These are phyloP conservation scores for Pterocarpus macrocarpus DNA, from an alignment of 306 rosid genomes.

Conservation along the genomic window DNA sequence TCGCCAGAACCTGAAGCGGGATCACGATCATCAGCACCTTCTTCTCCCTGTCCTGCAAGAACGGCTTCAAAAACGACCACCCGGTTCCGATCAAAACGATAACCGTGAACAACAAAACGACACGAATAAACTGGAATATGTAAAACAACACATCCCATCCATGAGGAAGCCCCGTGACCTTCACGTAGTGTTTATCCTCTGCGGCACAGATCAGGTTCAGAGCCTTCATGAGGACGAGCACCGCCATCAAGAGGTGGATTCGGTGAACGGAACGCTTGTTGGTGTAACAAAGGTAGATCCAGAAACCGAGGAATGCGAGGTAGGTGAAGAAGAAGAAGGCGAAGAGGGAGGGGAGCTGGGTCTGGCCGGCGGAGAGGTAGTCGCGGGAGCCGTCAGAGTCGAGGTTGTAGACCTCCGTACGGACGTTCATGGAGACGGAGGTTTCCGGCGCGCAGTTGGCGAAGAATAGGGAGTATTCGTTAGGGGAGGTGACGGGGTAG, in stretches of 20 bases:
- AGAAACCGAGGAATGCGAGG: constrained; percentile 63
- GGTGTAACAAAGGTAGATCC: constrained; percentile 62
- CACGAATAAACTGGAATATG: constrained; percentile 89
- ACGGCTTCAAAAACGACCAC: constrained; percentile 89
- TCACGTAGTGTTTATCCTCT: constrained; percentile 86
- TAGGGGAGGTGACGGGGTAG: constrained; percentile 73
- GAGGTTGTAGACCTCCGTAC: constrained; percentile 74
- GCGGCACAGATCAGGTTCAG: constrained; percentile 86
- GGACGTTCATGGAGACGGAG: constrained; percentile 79
- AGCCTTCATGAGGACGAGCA: constrained; percentile 72
- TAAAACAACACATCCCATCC: constrained; percentile 96
- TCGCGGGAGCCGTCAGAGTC: constrained; percentile 67
- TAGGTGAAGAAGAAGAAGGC: constrained; percentile 65
- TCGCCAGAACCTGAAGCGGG: constrained; percentile 93
- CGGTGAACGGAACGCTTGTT: constrained; percentile 73
- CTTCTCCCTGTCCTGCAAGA: constrained; percentile 90
- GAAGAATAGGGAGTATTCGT: constrained; percentile 86
- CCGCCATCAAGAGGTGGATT: constrained; percentile 82
- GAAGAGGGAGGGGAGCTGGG: constrained; percentile 78
- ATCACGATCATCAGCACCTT: constrained; percentile 95
- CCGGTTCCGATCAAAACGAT: constrained; percentile 93
- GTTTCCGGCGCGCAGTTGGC: constrained; percentile 86
- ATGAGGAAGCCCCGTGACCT: constrained; percentile 86
- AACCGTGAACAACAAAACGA: constrained; percentile 77
- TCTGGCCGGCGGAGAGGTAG: constrained; percentile 89